A percentile compares a stretch with the other conserved stretches of the same genome.
Conservation (phyloP, 306 rosid genomes). For the Cucurbita ficifolia region DNA sequence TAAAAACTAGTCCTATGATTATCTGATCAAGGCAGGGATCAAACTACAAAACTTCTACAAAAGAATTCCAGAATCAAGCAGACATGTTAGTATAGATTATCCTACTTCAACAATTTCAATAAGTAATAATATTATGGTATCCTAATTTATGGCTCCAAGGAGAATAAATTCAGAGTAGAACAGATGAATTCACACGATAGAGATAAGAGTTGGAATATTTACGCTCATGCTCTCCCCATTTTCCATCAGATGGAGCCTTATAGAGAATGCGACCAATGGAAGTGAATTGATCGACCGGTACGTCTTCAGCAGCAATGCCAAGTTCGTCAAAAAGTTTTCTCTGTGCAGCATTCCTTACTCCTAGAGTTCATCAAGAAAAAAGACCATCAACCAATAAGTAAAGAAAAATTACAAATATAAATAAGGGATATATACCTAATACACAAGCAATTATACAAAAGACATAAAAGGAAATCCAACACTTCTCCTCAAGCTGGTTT, state of each 20-base stretch:
- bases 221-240: conserved; percentile 99
- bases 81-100: background rate
- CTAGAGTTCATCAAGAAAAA: conserved; percentile 20
- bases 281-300: conserved; percentile 82
- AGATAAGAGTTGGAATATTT: conserved; percentile 5
- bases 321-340: conserved; percentile 95
- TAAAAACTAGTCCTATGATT: too few relatives aligned
- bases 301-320: conserved; percentile 73
- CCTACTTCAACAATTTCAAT: background rate
- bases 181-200: background rate
- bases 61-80: background rate
- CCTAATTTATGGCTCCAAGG: background rate
- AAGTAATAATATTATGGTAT: background rate
- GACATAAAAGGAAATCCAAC: too few relatives aligned
- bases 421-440: too few relatives aligned
- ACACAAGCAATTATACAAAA: too few relatives aligned
- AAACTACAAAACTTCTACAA: background rate
- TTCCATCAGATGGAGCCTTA: conserved; percentile 97
- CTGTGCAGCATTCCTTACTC: conserved; percentile 92
- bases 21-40: background rate
- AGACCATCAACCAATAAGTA: background rate
- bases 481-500: too few relatives aligned
- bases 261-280: conserved; percentile 84
- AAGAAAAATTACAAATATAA: too few relatives aligned
- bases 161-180: background rate